A percentile compares a stretch with the other conserved stretches of the same genome.
These are phyloP conservation scores for Dalbergia oliveri DNA, from an alignment of 306 rosid genomes.

Conservation along the genomic window DNA sequence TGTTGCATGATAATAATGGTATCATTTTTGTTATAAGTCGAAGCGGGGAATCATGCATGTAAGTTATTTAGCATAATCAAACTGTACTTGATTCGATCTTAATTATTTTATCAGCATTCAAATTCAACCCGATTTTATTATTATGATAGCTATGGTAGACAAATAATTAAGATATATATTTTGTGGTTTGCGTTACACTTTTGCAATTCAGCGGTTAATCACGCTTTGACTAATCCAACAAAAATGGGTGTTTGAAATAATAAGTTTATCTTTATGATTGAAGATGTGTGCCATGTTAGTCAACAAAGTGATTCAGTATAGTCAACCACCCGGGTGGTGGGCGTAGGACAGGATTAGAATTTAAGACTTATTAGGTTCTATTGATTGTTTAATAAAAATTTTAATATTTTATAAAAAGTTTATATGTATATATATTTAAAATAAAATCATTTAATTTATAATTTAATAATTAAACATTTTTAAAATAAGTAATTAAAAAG, in stretches of 20 bases:
- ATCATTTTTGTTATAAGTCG: too few species aligned
- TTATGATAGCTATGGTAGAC: neutral
- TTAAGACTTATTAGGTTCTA: neutral
- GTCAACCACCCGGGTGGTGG: conserved; percentile 20
- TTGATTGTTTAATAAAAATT: too few species aligned
- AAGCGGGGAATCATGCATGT: neutral
- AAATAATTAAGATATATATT: neutral
- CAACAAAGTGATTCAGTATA: neutral
- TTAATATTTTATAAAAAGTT: too few species aligned
- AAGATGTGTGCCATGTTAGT: neutral
- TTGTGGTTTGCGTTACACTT: conserved; percentile 1
- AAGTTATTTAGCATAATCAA: too few species aligned
- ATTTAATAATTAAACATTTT: too few species aligned
- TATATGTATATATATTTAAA: too few species aligned
- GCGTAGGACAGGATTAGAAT: conserved; percentile 3
- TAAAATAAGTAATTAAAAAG: too few species aligned
- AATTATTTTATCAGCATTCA: too few species aligned
- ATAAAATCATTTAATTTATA: too few species aligned
- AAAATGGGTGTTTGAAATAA: neutral
- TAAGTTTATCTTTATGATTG: neutral
- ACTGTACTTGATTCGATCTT: too few species aligned
- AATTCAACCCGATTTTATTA: neutral
- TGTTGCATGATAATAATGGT: neutral
- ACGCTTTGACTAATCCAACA: conserved; percentile 21
- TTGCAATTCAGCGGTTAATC: conserved; percentile 1